Conservation (phyloP, 176 grass and related monocot species). For the Canna indica region DNA sequence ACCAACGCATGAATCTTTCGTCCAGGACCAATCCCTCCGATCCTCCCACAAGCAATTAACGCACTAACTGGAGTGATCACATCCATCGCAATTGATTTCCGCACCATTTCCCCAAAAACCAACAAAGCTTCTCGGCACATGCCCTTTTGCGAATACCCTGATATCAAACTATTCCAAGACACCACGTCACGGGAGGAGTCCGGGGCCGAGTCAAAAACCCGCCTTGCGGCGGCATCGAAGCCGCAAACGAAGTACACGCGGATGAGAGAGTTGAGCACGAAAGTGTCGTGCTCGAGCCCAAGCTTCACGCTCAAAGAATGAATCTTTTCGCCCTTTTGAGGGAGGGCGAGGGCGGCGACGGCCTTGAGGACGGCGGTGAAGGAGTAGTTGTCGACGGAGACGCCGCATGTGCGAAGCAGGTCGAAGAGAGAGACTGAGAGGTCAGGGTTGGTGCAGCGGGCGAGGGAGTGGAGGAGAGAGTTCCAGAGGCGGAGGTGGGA, state of each 20-base stretch:
- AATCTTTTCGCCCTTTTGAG: constrained; percentile 38
- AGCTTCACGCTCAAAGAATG: constrained; percentile 64
- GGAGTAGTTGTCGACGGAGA: constrained; percentile 54
- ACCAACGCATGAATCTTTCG: constrained; percentile 52
- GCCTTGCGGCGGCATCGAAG: constrained; percentile 36
- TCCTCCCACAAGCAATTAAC: constrained; percentile 66
- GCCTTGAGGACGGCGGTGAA: constrained; percentile 58
- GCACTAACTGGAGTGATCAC: constrained; percentile 59
- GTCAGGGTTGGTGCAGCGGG: constrained; percentile 37
- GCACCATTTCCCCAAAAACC: constrained; percentile 48
- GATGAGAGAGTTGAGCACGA: constrained; percentile 77
- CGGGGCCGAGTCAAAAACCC: constrained; percentile 49
- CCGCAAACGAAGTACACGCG: constrained; percentile 60
- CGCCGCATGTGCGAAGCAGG: constrained; percentile 29
- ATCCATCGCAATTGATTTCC: constrained; percentile 40
- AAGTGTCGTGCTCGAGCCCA: constrained; percentile 46
- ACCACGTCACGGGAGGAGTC: constrained; percentile 44
- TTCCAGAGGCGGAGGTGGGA: constrained; percentile 32
- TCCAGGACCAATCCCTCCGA: constrained; percentile 26
- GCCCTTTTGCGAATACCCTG: constrained; percentile 46
- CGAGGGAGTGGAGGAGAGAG: constrained; percentile 40
- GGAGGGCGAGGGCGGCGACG: constrained; percentile 27
- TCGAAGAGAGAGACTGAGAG: constrained; percentile 48
- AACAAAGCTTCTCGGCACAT: constrained; percentile 42
- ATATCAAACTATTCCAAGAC: constrained; percentile 84